phyloP scores from a whole-genome alignment of 2,329 filamentous ascomycete genomes.

The Pseudogymnoascus pannorum region DNA sequence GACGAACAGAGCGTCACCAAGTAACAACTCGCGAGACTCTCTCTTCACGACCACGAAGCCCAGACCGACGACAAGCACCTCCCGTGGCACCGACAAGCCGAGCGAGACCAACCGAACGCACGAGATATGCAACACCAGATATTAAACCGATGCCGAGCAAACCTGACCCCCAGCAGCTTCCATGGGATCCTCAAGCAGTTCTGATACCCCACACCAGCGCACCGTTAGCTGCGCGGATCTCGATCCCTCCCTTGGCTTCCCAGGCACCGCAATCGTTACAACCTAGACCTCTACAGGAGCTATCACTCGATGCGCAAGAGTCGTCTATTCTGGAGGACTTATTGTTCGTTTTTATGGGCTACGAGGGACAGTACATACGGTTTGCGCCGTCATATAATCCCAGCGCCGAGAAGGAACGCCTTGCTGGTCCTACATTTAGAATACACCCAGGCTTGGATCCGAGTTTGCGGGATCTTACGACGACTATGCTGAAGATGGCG shows the following conservation, averaged over 20 bases:
- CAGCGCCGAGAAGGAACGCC: slow-evolving; percentile 73
- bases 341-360: slow-evolving; percentile 94
- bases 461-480: slow-evolving; percentile 78
- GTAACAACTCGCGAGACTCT: slow-evolving; percentile 58
- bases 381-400: slow-evolving; percentile 80
- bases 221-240: slow-evolving; percentile 41
- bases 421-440: slow-evolving; percentile 74
- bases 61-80: slow-evolving; percentile 33
- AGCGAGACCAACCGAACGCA: slow-evolving; percentile 19
- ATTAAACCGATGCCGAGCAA: slow-evolving; percentile 31
- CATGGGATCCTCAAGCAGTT: slow-evolving; percentile 75
- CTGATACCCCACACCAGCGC: slow-evolving; percentile 60
- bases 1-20: slow-evolving; percentile 49
- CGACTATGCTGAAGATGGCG: slow-evolving; percentile 87
- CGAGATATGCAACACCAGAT: slow-evolving; percentile 23
- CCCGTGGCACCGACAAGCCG: slow-evolving; percentile 17
- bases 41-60: slow-evolving; percentile 51
- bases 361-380: slow-evolving; percentile 94
- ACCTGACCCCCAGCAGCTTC: slow-evolving; percentile 41
- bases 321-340: slow-evolving; percentile 82
- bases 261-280: slow-evolving; percentile 63
- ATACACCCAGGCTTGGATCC: slow-evolving; percentile 81
- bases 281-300: slow-evolving; percentile 57
- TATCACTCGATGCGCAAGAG: slow-evolving; percentile 78
- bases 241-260: slow-evolving; percentile 65